Evolutionary conservation across 768 basidiomycete species (phyloP).

Genomic region (Rhizopogon sp.): DNA sequence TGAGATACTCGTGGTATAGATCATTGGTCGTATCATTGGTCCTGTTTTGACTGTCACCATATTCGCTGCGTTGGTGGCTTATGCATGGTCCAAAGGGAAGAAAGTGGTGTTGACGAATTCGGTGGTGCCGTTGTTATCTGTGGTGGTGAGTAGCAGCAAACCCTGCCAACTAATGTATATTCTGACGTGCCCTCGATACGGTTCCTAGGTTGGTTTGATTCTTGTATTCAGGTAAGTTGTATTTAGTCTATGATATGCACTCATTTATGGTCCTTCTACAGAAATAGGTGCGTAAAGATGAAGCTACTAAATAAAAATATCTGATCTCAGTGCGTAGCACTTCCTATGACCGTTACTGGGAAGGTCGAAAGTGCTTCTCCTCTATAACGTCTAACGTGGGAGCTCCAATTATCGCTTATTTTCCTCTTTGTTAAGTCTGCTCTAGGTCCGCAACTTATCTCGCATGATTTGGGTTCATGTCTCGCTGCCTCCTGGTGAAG

Average conservation of each 20-base stretch:
- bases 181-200: slow-evolving; percentile 3
- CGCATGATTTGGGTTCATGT: slow-evolving; percentile 80
- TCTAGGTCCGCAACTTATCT: slow-evolving; percentile 63
- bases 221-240: slow-evolving; percentile 72
- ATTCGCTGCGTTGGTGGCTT: slow-evolving; percentile 60
- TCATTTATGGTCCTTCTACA: slow-evolving; percentile 17
- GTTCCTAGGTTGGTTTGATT: slow-evolving; percentile 72
- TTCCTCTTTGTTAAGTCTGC: slow-evolving; percentile 1
- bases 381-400: slow-evolving; percentile 58
- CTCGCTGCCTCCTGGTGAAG: slow-evolving; percentile 54
- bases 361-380: slow-evolving; percentile 84
- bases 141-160: slow-evolving; percentile 60
- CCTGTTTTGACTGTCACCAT: slow-evolving; percentile 83
- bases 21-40: slow-evolving; percentile 66
- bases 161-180: not conserved
- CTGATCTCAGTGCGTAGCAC: slow-evolving; percentile 41
- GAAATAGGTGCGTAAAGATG: slow-evolving; percentile 53
- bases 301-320: not conserved
- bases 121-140: slow-evolving; percentile 82
- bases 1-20: slow-evolving; percentile 33
- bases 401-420: not conserved
- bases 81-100: slow-evolving; percentile 53
- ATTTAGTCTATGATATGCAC: not conserved
- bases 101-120: slow-evolving; percentile 70
- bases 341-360: slow-evolving; percentile 84